Conservation (phyloP, 2,329 filamentous ascomycete genomes). For the Dothideomycetidae sp. region DNA sequence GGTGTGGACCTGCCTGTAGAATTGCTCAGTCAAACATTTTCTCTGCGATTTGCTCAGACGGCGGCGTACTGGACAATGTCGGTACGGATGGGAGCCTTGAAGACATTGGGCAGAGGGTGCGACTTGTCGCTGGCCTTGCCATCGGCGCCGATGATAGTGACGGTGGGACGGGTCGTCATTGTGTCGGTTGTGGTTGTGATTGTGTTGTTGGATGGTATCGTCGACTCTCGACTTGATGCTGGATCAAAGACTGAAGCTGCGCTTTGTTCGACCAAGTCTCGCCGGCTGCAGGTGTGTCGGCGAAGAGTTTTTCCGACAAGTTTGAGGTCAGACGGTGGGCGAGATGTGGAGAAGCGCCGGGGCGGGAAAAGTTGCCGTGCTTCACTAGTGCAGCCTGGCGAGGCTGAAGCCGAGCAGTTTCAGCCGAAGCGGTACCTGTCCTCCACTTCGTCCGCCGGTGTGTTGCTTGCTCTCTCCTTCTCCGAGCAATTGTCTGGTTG, state of each 20-base stretch:
- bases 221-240: slow-evolving; percentile 3
- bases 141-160: slow-evolving; percentile 94
- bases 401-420: slow-evolving; percentile 1
- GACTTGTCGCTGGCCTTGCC: slow-evolving; percentile 81
- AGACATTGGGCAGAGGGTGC: slow-evolving; percentile 89
- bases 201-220: slow-evolving; percentile 8
- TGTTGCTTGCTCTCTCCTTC: too few relatives aligned
- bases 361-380: background rate
- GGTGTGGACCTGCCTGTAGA: slow-evolving; percentile 62
- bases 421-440: too few relatives aligned
- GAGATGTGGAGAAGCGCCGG: background rate
- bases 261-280: background rate
- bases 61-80: slow-evolving; percentile 87
- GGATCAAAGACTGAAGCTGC: slow-evolving; percentile 4
- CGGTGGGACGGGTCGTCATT: slow-evolving; percentile 95
- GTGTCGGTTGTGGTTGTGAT: slow-evolving; percentile 23
- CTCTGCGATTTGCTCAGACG: background rate
- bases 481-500: slow-evolving; percentile 3
- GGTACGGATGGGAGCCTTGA: slow-evolving; percentile 91
- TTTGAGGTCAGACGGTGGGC: background rate
- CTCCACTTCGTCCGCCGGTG: too few relatives aligned
- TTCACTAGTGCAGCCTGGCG: too few relatives aligned
- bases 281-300: slow-evolving; percentile 1
- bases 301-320: slow-evolving; percentile 1
- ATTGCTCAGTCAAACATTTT: background rate